Conservation (phyloP, 2,329 filamentous ascomycete species). For the Pseudogymnoascus sp. region DNA sequence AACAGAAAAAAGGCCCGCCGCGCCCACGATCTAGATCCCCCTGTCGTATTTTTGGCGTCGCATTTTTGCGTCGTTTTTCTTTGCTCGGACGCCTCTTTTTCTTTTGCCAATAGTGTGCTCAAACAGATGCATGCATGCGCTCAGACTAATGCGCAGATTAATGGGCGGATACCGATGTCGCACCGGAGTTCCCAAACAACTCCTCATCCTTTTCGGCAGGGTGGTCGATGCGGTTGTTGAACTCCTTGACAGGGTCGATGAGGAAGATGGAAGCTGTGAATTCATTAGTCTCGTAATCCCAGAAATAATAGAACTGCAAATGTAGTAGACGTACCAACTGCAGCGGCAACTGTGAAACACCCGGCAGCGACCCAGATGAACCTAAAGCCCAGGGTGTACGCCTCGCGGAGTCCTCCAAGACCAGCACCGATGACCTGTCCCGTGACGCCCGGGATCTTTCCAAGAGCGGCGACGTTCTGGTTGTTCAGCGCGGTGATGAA, state of each 20-base stretch:
- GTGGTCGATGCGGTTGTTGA: slow-evolving; percentile 32
- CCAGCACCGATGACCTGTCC: slow-evolving; percentile 25
- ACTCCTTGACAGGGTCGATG: slow-evolving; percentile 29
- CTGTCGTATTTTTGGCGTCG: background rate
- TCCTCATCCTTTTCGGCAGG: slow-evolving; percentile 29
- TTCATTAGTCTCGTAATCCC: slow-evolving; percentile 15
- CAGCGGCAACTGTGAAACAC: slow-evolving; percentile 22
- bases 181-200: slow-evolving; percentile 11
- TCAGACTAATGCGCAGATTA: background rate
- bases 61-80: background rate
- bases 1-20: background rate
- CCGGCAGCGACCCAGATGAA: slow-evolving; percentile 28
- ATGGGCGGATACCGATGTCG: background rate
- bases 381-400: slow-evolving; percentile 26
- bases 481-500: slow-evolving; percentile 24
- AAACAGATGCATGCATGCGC: background rate
- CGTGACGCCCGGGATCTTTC: slow-evolving; percentile 24
- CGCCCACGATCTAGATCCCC: background rate
- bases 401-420: slow-evolving; percentile 20
- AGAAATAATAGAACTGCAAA: background rate
- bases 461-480: slow-evolving; percentile 23
- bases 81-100: background rate
- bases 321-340: background rate
- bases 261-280: slow-evolving; percentile 21
- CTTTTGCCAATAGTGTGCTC: background rate